Conservation (phyloP, 2,329 filamentous ascomycete species). For the Aureobasidium sp. region DNA sequence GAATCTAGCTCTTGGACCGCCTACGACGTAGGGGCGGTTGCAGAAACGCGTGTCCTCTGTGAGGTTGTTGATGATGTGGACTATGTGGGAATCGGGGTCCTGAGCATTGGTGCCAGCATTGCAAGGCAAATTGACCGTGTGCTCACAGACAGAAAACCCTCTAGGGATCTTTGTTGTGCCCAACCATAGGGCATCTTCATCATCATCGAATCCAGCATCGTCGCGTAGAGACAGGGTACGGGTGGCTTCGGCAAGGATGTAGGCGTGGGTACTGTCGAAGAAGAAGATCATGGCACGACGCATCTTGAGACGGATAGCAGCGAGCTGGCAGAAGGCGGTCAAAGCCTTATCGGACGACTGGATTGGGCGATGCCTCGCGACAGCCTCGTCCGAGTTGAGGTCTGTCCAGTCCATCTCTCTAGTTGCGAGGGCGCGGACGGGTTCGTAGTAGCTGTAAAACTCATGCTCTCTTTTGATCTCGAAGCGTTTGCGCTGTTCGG, state of each 20-base stretch:
- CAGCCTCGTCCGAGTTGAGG: constrained; percentile 16
- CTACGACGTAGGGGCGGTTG: constrained; percentile 25
- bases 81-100: constrained; percentile 17
- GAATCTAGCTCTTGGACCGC: constrained; percentile 32
- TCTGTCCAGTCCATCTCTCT: constrained; percentile 15
- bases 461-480: constrained; percentile 19
- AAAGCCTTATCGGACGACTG: constrained; percentile 28
- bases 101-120: constrained; percentile 18
- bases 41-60: constrained; percentile 28
- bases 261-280: constrained; percentile 43
- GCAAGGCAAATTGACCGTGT: constrained; percentile 22
- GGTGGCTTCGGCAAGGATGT: constrained; percentile 45
- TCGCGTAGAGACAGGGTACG: constrained; percentile 34
- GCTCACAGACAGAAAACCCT: constrained; percentile 29
- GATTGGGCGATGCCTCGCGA: not conserved
- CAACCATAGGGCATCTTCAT: constrained; percentile 30
- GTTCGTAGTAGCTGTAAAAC: constrained; percentile 21
- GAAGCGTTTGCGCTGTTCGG: not conserved
- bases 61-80: constrained; percentile 23
- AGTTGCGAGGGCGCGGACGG: constrained; percentile 17
- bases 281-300: constrained; percentile 36
- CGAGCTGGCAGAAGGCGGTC: constrained; percentile 31
- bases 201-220: constrained; percentile 29
- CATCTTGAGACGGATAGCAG: constrained; percentile 30
- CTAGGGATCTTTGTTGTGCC: constrained; percentile 29